Percentiles rank a stretch among this genome's conserved stretches.
phyloP scores from a whole-genome alignment of 257 asterid species.

The Eustoma russellianum region DNA sequence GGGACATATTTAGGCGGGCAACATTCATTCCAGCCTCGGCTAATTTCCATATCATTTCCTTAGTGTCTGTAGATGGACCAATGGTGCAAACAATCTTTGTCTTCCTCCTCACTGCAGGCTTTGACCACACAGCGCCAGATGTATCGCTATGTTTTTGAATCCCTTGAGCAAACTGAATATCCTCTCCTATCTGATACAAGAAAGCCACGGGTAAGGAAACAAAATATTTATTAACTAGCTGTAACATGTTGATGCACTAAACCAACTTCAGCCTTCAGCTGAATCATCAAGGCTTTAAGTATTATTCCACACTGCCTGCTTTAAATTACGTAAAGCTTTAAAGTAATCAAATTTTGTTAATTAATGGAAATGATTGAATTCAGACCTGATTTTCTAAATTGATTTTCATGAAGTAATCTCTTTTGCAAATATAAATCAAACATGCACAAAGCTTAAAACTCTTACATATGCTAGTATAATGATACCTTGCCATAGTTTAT shows the following conservation, averaged over 20 bases:
- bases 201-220: constrained; percentile 3
- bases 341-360: too few relatives aligned
- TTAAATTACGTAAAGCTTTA: too few relatives aligned
- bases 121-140: constrained; percentile 59
- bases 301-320: too few relatives aligned
- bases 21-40: constrained; percentile 99
- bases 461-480: too few relatives aligned
- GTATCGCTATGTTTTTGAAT: constrained; percentile 49
- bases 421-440: not conserved
- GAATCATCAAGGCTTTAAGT: too few relatives aligned
- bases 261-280: too few relatives aligned
- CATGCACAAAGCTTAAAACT: not conserved
- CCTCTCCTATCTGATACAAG: constrained; percentile 45
- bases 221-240: too few relatives aligned
- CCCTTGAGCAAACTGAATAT: constrained; percentile 41
- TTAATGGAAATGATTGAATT: too few relatives aligned
- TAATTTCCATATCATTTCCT: constrained; percentile 95
- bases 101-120: constrained; percentile 80
- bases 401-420: not conserved
- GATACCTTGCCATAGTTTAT: too few relatives aligned
- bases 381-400: too few relatives aligned
- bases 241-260: too few relatives aligned
- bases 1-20: constrained; percentile 96
- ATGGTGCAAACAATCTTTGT: constrained; percentile 97
- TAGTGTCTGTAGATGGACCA: constrained; percentile 89